Percentiles rank a stretch among this genome's conserved stretches.
Evolutionary conservation across 495 filamentous ascomycete genomes (phyloP).

Genomic region (Aspergillus baeticus): DNA sequence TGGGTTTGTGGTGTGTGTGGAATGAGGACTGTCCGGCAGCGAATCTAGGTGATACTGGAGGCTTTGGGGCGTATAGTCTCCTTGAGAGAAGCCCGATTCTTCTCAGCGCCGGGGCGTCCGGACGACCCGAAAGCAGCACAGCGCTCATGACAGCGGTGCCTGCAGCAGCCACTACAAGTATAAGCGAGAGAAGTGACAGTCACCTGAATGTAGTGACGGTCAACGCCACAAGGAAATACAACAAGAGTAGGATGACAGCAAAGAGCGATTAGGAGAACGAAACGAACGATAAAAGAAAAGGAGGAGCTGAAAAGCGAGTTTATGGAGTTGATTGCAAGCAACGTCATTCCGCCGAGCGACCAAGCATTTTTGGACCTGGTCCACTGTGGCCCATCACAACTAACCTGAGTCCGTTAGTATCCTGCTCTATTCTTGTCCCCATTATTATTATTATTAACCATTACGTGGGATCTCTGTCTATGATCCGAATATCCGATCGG

Average conservation of each 20-base stretch:
- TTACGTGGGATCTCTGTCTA: not conserved
- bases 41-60: conserved; percentile 8
- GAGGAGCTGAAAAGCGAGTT: not conserved
- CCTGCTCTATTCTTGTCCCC: too few species aligned
- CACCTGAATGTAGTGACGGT: not conserved
- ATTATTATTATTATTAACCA: not conserved
- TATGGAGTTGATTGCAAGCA: not conserved
- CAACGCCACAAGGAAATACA: conserved; percentile 5
- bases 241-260: not conserved
- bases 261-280: conserved; percentile 8
- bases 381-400: not conserved
- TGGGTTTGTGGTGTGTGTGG: conserved; percentile 20
- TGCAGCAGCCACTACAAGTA: too few species aligned
- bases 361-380: not conserved
- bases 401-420: not conserved
- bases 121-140: conserved; percentile 37
- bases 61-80: conserved; percentile 21
- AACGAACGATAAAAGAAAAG: not conserved
- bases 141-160: conserved; percentile 37
- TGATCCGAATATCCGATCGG: conserved; percentile 8
- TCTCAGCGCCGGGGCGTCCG: conserved; percentile 30
- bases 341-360: conserved; percentile 8
- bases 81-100: conserved; percentile 30
- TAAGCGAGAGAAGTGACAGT: conserved; percentile 1
- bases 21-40: conserved; percentile 23